phyloP scores from a whole-genome alignment of 441 rosid genomes.

The Adansonia grandidieri region DNA sequence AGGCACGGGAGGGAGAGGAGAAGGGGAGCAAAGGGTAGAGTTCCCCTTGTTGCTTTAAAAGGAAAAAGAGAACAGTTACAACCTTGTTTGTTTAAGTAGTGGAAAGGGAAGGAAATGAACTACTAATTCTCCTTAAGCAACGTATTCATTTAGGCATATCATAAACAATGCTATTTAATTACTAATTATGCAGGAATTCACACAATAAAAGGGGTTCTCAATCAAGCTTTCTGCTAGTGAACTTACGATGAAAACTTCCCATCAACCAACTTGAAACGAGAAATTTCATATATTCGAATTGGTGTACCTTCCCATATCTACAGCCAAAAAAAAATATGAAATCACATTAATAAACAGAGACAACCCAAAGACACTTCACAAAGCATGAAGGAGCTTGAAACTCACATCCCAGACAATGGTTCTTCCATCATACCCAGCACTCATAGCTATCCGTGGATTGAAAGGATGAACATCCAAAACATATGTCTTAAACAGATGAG shows the following conservation, averaged over 20 bases:
- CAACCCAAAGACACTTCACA: constrained; percentile 26
- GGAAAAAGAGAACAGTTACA: neutral
- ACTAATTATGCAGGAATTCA: neutral
- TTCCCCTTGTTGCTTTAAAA: neutral
- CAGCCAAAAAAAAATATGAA: constrained; percentile 30
- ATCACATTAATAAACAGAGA: constrained; percentile 33
- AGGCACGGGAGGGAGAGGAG: neutral
- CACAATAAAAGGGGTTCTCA: constrained; percentile 5
- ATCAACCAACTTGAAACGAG: constrained; percentile 91
- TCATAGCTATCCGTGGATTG: constrained; percentile 99
- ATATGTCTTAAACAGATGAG: constrained; percentile 70
- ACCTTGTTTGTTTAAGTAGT: neutral
- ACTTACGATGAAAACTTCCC: constrained; percentile 99
- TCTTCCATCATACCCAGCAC: constrained; percentile 99
- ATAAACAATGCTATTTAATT: neutral
- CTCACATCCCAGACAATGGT: constrained; percentile 99
- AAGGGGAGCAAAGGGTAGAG: constrained; percentile 5
- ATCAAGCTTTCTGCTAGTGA: constrained; percentile 16
- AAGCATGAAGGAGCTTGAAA: constrained; percentile 35
- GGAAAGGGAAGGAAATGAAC: neutral
- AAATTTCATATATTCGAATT: constrained; percentile 83
- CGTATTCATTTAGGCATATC: neutral
- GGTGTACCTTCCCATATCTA: constrained; percentile 99
- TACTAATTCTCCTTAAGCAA: constrained; percentile 1
- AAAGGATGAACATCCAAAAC: constrained; percentile 99